Base-by-base conservation (phyloP, 768 basidiomycete genomes). In the Lactarius indigo region DNA sequence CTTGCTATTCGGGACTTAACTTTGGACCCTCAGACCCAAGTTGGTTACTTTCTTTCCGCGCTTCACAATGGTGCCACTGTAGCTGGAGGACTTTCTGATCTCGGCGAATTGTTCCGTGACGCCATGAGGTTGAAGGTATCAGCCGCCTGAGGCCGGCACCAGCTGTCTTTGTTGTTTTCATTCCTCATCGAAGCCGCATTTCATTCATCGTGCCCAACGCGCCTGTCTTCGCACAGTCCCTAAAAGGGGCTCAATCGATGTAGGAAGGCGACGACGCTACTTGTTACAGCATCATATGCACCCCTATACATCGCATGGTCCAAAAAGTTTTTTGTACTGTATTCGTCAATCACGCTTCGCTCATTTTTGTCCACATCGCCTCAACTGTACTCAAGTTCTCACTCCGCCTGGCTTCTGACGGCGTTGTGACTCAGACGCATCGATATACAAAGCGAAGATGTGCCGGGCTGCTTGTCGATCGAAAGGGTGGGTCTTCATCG, bases 241-340 rank as follows among this genome's bases (percentile, higher is more conserved):
- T 52, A 44, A 9, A 31, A 31, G 56, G n/a, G 33, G 56, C 44
- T 35, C 28, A 50, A 62, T 33, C 89, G 89, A 91, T 70, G 83
- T 92, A n/a, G 91, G 91, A 1, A 91, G 91, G 37, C 88, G 89
- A 70, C 31, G 87, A 91, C 65, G 82, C 81, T 64, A 78, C 80
- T 0, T 79, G 80, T 18, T 83, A 87, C 70, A 83, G 80, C 57
- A 80, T 92, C 3, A 85, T 89, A 1, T 85, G 88, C 39, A 87
- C 91, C 54, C 79, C 90, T 1, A 79, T 92, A 30, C 83, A 88
- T 1, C 81, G 80, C 79, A 80, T 82, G 79, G 73, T 81, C 65
- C 79, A 80, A 57, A 80, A 57, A 58, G 91, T 77, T 77, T 72
- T 79, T 79, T 60, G 75, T 10, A 12, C 35, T 13, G 12, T 13